These are phyloP conservation scores for Apophysomyces sp. DNA, from an alignment of 371 early-diverging fungal species.

Conservation along the genomic window DNA sequence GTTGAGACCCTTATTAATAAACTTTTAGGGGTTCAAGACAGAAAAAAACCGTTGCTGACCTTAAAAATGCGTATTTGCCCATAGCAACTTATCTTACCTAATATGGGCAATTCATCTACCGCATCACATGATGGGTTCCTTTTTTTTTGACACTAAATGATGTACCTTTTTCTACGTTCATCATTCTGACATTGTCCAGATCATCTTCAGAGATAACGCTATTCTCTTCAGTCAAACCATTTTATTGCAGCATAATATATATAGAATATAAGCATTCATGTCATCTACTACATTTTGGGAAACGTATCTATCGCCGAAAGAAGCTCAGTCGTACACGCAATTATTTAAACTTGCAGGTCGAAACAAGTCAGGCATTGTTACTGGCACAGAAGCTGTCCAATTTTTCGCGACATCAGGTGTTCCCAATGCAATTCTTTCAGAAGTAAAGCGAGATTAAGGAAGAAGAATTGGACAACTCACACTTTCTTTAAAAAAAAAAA, in stretches of 20 bases:
- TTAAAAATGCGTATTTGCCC: no score
- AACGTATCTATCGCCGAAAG: slow-evolving; percentile 53
- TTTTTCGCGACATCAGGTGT: slow-evolving; percentile 79
- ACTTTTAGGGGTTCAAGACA: no score
- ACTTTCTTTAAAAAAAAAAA: not conserved
- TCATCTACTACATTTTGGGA: slow-evolving; percentile 21
- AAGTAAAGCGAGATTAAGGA: slow-evolving; percentile 41
- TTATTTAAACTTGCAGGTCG: slow-evolving; percentile 62
- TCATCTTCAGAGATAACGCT: not conserved
- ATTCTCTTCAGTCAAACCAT: not conserved
- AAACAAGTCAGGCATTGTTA: slow-evolving; percentile 57
- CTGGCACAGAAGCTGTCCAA: slow-evolving; percentile 70
- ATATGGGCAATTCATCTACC: not conserved
- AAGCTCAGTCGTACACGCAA: slow-evolving; percentile 60
- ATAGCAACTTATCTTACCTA: not conserved
- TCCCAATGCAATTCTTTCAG: slow-evolving; percentile 57
- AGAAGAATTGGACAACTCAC: not conserved
- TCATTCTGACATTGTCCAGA: not conserved
- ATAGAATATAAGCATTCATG: not conserved
- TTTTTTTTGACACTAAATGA: not conserved
- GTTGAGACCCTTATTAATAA: no score
- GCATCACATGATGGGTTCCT: not conserved
- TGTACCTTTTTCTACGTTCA: not conserved
- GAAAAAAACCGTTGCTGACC: no score
- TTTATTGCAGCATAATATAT: not conserved